Evolutionary conservation across 1,284 basidiomycete genomes (phyloP).

Genomic region (Grifola frondosa): DNA sequence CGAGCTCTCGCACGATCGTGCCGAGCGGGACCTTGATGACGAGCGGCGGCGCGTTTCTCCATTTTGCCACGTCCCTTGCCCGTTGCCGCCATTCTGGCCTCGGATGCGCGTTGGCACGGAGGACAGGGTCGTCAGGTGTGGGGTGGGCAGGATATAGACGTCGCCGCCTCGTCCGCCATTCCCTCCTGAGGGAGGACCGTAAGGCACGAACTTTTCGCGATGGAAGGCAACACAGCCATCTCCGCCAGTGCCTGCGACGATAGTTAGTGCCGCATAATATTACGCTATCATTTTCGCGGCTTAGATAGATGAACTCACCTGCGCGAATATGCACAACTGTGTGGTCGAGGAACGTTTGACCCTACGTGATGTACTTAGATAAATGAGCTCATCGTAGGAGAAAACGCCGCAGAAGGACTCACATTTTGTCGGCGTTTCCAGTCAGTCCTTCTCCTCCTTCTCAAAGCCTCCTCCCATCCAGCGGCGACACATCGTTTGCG

Average conservation of each 20-base stretch:
- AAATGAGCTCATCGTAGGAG: slow-evolving; percentile 1
- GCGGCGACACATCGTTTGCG: too few species aligned
- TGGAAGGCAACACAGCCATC: slow-evolving; percentile 84
- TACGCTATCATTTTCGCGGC: slow-evolving; percentile 9
- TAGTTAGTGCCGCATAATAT: slow-evolving; percentile 17
- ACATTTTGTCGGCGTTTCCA: slow-evolving; percentile 77
- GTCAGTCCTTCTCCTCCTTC: slow-evolving; percentile 56
- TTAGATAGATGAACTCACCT: slow-evolving; percentile 50
- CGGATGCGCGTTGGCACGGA: slow-evolving; percentile 68
- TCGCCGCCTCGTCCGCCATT: slow-evolving; percentile 87
- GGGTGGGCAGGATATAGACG: slow-evolving; percentile 79
- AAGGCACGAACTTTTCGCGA: slow-evolving; percentile 74
- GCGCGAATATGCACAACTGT: slow-evolving; percentile 74
- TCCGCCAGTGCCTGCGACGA: slow-evolving; percentile 69
- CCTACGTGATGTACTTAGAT: slow-evolving; percentile 42
- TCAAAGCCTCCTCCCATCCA: too few species aligned
- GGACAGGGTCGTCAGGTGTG: slow-evolving; percentile 75
- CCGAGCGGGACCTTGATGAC: slow-evolving; percentile 84
- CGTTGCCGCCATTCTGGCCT: slow-evolving; percentile 67
- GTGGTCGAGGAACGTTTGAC: slow-evolving; percentile 80
- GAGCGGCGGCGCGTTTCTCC: slow-evolving; percentile 74
- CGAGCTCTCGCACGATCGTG: slow-evolving; percentile 81
- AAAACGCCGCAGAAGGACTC: slow-evolving; percentile 26
- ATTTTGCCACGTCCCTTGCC: slow-evolving; percentile 83
- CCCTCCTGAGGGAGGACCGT: slow-evolving; percentile 87